Evolutionary conservation across 2,329 filamentous ascomycete genomes (phyloP).

Genomic region (Zasmidium cellare): DNA sequence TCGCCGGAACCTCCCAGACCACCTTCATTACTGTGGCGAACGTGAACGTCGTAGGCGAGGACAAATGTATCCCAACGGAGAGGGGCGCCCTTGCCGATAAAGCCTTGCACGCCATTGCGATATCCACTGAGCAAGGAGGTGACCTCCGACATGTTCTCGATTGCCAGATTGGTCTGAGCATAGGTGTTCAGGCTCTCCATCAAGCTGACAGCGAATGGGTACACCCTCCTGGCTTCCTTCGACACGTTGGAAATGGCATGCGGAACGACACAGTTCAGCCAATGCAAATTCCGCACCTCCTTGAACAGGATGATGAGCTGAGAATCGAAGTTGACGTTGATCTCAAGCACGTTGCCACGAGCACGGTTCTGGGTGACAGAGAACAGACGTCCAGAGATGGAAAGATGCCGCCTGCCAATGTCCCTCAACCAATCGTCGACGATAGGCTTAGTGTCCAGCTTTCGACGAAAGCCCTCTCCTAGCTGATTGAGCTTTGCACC

Average conservation of each 20-base stretch:
- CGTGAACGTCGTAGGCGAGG: constrained; percentile 89
- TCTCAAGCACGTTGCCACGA: constrained; percentile 83
- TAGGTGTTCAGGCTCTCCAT: constrained; percentile 99
- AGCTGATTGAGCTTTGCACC: constrained; percentile 92
- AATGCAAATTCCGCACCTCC: constrained; percentile 91
- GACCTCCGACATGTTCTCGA: constrained; percentile 82
- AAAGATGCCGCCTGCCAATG: constrained; percentile 82
- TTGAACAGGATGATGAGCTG: constrained; percentile 99
- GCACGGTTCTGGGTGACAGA: constrained; percentile 84
- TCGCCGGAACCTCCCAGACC: constrained; percentile 22
- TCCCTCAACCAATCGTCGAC: constrained; percentile 95
- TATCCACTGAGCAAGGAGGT: constrained; percentile 87
- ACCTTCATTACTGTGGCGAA: constrained; percentile 58
- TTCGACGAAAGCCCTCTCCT: constrained; percentile 91
- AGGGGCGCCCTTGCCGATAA: constrained; percentile 84
- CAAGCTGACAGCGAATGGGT: constrained; percentile 93
- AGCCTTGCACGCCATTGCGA: constrained; percentile 80
- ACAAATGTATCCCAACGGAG: constrained; percentile 98
- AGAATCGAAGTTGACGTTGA: constrained; percentile 93
- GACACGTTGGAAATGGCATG: constrained; percentile 94
- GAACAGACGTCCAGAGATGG: constrained; percentile 89
- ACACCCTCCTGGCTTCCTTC: constrained; percentile 98
- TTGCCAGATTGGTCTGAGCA: constrained; percentile 81
- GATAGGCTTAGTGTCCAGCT: constrained; percentile 89
- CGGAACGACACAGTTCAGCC: constrained; percentile 92